Evolutionary conservation across 2,329 filamentous ascomycete species (phyloP).

Genomic region (Colletotrichum sp.): DNA sequence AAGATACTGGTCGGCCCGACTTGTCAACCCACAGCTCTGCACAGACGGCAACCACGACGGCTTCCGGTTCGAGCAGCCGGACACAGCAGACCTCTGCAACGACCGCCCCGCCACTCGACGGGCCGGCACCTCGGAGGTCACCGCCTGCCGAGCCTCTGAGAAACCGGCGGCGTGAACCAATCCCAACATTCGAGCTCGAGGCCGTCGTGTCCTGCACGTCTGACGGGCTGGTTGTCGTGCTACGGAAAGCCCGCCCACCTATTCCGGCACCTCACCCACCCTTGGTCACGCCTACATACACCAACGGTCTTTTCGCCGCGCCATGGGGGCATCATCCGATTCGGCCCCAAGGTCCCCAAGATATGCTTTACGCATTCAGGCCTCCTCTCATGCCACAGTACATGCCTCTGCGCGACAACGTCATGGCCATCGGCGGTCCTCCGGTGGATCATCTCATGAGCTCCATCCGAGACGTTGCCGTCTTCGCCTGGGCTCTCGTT

Average conservation of each 20-base stretch:
- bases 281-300: slow-evolving; percentile 48
- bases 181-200: slow-evolving; percentile 73
- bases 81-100: slow-evolving; percentile 4
- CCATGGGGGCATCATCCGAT: slow-evolving; percentile 79
- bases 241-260: slow-evolving; percentile 75
- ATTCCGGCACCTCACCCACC: slow-evolving; percentile 65
- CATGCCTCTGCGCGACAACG: slow-evolving; percentile 48
- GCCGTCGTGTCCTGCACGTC: slow-evolving; percentile 92
- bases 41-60: slow-evolving; percentile 15
- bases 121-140: not conserved
- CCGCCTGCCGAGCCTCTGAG: slow-evolving; percentile 22
- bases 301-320: slow-evolving; percentile 76
- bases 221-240: slow-evolving; percentile 82
- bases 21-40: slow-evolving; percentile 19
- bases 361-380: slow-evolving; percentile 48
- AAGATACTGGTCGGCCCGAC: slow-evolving; percentile 25
- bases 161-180: slow-evolving; percentile 28
- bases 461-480: slow-evolving; percentile 81
- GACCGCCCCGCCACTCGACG: not conserved
- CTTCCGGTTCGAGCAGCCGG: slow-evolving; percentile 7
- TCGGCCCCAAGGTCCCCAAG: slow-evolving; percentile 46
- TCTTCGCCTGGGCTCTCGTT: slow-evolving; percentile 85
- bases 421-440: slow-evolving; percentile 56
- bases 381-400: slow-evolving; percentile 48
- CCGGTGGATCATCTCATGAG: slow-evolving; percentile 72